Conservation (phyloP, 108 stramenopile species). For the Fragilariopsis cylindrus region DNA sequence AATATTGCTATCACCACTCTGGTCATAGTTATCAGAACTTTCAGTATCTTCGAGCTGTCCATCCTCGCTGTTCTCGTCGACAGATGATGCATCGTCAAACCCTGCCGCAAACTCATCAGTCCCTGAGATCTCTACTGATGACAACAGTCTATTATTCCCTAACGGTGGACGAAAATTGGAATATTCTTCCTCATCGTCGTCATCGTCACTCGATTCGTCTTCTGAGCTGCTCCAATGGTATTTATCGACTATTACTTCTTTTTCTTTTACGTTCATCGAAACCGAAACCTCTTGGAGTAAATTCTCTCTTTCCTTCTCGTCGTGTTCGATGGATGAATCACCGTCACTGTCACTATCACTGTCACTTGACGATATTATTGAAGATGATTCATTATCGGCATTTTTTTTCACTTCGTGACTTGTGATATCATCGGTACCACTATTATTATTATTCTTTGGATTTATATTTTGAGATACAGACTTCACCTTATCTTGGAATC, state of each 20-base stretch:
- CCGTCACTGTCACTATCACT: slow-evolving; percentile 14
- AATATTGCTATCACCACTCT: slow-evolving; percentile 2
- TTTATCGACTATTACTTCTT: slow-evolving; percentile 9
- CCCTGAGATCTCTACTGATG: slow-evolving; percentile 3
- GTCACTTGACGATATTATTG: slow-evolving; percentile 9
- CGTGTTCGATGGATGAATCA: slow-evolving; percentile 3
- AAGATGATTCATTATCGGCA: slow-evolving; percentile 10
- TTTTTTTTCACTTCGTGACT: slow-evolving; percentile 22
- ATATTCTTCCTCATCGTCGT: background rate
- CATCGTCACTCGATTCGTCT: slow-evolving; percentile 28
- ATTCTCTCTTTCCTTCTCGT: background rate
- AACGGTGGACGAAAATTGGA: background rate
- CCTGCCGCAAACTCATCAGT: slow-evolving; percentile 58
- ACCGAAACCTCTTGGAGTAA: background rate
- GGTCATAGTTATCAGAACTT: slow-evolving; percentile 20
- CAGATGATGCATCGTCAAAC: slow-evolving; percentile 26
- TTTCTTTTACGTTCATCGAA: background rate
- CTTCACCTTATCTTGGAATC: slow-evolving; percentile 37
- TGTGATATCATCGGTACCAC: slow-evolving; percentile 4
- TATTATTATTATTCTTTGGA: slow-evolving; percentile 15
- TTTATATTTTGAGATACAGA: background rate
- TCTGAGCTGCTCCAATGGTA: slow-evolving; percentile 42
- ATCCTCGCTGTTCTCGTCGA: slow-evolving; percentile 29
- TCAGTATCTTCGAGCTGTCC: slow-evolving; percentile 30
- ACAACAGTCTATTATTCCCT: background rate